Evolutionary conservation across 257 asterid genomes (phyloP).

Genomic region (Solanum pinnatisectum): DNA sequence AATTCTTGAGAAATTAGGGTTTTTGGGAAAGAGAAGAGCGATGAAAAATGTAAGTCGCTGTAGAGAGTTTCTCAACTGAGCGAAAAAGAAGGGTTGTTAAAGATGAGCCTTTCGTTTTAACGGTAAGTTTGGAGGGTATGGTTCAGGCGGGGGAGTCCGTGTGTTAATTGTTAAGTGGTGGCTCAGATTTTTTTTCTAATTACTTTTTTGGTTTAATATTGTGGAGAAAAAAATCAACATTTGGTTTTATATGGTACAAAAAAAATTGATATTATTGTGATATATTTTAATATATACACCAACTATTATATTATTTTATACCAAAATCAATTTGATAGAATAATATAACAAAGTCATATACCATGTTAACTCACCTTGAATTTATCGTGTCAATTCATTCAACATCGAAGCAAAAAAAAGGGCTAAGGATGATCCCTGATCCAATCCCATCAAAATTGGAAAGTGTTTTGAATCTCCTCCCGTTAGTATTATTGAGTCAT

Average conservation of each 20-base stretch:
- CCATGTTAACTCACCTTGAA: too few species aligned
- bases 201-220: background rate
- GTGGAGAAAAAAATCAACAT: background rate
- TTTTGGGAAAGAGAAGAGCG: background rate
- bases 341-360: too few species aligned
- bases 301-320: background rate
- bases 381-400: background rate
- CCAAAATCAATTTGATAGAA: background rate
- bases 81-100: background rate
- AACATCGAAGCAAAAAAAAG: background rate
- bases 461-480: background rate
- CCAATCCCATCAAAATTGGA: background rate
- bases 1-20: conserved; percentile 11
- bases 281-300: too few species aligned
- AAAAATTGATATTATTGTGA: background rate
- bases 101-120: background rate
- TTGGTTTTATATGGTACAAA: background rate
- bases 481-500: background rate
- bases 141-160: conserved; percentile 14
- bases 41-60: background rate
- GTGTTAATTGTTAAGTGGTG: conserved; percentile 38
- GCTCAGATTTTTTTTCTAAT: conserved; percentile 21
- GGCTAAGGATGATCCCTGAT: background rate
- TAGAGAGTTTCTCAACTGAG: background rate
- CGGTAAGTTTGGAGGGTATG: background rate